These are phyloP conservation scores for Parathielavia appendiculata DNA, from an alignment of 495 filamentous ascomycete genomes.

Conservation along the genomic window DNA sequence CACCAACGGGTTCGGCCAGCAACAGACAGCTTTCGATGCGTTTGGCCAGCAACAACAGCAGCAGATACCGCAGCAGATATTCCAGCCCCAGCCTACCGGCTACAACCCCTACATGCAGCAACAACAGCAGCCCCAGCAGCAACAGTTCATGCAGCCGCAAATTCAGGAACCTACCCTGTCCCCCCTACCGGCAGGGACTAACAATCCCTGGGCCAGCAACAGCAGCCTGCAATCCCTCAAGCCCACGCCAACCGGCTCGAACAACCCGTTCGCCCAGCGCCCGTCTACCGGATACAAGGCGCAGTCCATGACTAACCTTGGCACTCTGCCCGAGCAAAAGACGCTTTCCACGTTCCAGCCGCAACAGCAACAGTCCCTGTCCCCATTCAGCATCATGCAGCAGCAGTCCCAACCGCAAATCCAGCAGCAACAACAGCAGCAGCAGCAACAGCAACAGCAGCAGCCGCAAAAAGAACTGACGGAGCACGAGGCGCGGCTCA, in stretches of 20 bases:
- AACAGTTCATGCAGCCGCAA: constrained; percentile 49
- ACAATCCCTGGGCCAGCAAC: constrained; percentile 72
- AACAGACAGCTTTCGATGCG: constrained; percentile 35
- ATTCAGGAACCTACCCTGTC: constrained; percentile 55
- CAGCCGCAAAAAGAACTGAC: constrained; percentile 54
- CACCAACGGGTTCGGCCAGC: constrained; percentile 41
- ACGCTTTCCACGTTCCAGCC: constrained; percentile 49
- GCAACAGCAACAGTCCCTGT: constrained; percentile 13
- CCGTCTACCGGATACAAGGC: constrained; percentile 40
- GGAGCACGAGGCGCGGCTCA: constrained; percentile 80
- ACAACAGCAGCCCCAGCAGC: constrained; percentile 48
- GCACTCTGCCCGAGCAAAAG: constrained; percentile 66
- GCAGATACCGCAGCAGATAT: constrained; percentile 51
- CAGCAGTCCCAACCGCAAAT: constrained; percentile 17
- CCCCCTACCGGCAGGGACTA: constrained; percentile 64
- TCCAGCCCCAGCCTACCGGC: constrained; percentile 67
- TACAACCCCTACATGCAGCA: constrained; percentile 70
- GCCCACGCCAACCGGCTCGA: constrained; percentile 78
- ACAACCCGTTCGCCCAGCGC: constrained; percentile 82
- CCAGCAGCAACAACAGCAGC: constrained; percentile 36
- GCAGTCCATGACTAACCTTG: constrained; percentile 58
- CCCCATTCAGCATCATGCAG: constrained; percentile 25
- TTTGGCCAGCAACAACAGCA: constrained; percentile 55
- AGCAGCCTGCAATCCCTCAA: constrained; percentile 47
- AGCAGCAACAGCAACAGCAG: constrained; percentile 35